Base-by-base conservation (phyloP, 2,329 filamentous ascomycete species). In the Parastagonospora avenae region DNA sequence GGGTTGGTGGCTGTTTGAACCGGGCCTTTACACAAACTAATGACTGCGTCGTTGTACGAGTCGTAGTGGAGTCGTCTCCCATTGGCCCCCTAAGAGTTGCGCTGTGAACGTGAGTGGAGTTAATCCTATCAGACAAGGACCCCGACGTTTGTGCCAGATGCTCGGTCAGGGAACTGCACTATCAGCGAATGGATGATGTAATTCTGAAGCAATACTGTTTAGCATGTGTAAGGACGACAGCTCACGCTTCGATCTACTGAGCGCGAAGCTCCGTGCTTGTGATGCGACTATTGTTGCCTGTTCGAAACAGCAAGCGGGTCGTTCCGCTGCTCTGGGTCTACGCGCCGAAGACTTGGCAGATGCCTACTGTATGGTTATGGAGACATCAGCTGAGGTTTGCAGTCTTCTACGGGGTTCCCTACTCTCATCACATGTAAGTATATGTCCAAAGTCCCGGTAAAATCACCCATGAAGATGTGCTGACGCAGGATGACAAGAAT, bases 131-230 rank as follows among this genome's bases (percentile, higher is more conserved):
- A 33, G 42, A 48, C 42, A 38, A 19, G 27, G 39, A 53, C 48
- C 50, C 54, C 55, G 54, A 59, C 43, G 54, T 60, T 58, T 46
- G 46, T 38, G 32, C 60, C 54, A 54, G 57, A 39, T 37, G 15
- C 19, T 46, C 42, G 31, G 14, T 37, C n/a, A 37, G 35, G 31
- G n/a, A 32, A 27, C 37, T 40, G 27, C 37, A 40, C 16, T 9
- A 40, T 24, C 37, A 27, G 4, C n/a, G 27, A 37, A 16, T 37
- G 8, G 35, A 37, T 37, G 35, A 37, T 37, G 35, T 37, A 37
- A 37, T 15, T 7, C 14, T 37, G 35, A 8, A 37, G 9, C 35
- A 37, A 16, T 16, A 5, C 35, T 16, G 35, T 16, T 16, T 37
- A 16, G 35, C 14, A 9, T 19, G 14, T 24, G 19, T 24, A 24